Conservation (phyloP, 2,329 filamentous ascomycete genomes). For the Xylariaceae sp. region DNA sequence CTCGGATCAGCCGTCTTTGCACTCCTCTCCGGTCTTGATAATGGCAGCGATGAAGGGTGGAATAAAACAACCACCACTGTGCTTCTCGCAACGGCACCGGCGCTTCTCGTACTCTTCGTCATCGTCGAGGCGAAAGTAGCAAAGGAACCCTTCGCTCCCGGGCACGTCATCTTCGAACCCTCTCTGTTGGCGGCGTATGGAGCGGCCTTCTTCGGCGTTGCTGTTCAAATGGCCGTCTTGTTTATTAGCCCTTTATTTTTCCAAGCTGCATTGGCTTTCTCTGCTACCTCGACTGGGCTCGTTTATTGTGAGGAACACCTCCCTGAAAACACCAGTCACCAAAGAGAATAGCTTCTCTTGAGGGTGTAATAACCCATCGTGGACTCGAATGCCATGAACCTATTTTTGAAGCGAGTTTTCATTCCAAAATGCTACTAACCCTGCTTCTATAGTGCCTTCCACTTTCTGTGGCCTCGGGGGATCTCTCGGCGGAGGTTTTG, state of each 20-base stretch:
- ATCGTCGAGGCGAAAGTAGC: slow-evolving; percentile 67
- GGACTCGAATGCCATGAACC: no score
- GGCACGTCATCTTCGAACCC: slow-evolving; percentile 67
- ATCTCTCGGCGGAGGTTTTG: slow-evolving; percentile 58
- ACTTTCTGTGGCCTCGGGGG: slow-evolving; percentile 62
- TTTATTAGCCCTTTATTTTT: slow-evolving; percentile 80
- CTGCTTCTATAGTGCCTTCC: slow-evolving; percentile 61
- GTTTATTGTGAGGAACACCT: no score
- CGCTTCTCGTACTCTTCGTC: slow-evolving; percentile 65
- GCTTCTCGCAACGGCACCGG: slow-evolving; percentile 52
- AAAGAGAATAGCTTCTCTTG: no score
- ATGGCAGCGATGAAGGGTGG: slow-evolving; percentile 72
- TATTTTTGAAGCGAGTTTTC: no score
- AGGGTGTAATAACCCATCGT: no score
- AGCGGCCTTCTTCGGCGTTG: slow-evolving; percentile 70
- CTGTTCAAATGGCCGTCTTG: slow-evolving; percentile 52
- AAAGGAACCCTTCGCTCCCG: slow-evolving; percentile 70
- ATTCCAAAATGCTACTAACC: no score
- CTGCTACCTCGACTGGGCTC: slow-evolving; percentile 59
- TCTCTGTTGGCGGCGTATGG: slow-evolving; percentile 66
- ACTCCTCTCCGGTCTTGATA: slow-evolving; percentile 68
- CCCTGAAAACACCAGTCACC: no score
- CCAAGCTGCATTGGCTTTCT: slow-evolving; percentile 66
- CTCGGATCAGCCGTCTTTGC: slow-evolving; percentile 64
- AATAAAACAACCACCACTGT: slow-evolving; percentile 54